A percentile compares a stretch with the other conserved stretches of the same genome.
phyloP scores from a whole-genome alignment of 495 filamentous ascomycete species.

The Polyplosphaeria fusca region DNA sequence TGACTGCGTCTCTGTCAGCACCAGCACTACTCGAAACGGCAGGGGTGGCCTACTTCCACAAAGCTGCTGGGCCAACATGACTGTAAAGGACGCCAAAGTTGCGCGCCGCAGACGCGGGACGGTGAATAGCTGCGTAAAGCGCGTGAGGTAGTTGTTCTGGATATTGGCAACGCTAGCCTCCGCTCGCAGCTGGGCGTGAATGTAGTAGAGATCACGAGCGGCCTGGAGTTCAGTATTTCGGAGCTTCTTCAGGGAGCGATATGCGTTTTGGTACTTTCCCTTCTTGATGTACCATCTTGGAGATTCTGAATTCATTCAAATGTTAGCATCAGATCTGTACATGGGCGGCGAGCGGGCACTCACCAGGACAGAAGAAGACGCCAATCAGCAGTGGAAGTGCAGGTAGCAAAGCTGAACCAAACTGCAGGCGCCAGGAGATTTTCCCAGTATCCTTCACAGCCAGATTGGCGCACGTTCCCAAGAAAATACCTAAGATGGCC shows the following conservation, averaged over 20 bases:
- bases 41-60: slow-evolving; percentile 22
- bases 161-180: slow-evolving; percentile 51
- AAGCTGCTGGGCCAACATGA: slow-evolving; percentile 62
- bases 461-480: slow-evolving; percentile 67
- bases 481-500: too few relatives aligned
- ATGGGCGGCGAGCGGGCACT: not conserved
- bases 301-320: slow-evolving; percentile 46
- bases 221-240: slow-evolving; percentile 59
- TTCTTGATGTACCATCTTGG: slow-evolving; percentile 67
- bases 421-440: slow-evolving; percentile 72
- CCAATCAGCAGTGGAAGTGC: slow-evolving; percentile 63
- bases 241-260: slow-evolving; percentile 54
- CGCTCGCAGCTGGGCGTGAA: slow-evolving; percentile 57
- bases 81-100: slow-evolving; percentile 59
- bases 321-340: not conserved
- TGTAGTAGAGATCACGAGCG: slow-evolving; percentile 65
- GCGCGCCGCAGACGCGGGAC: slow-evolving; percentile 66
- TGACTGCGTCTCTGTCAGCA: slow-evolving; percentile 6
- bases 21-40: slow-evolving; percentile 32
- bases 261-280: slow-evolving; percentile 51
- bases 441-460: slow-evolving; percentile 54
- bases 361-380: slow-evolving; percentile 71
- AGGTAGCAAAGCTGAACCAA: slow-evolving; percentile 76
- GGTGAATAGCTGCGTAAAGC: slow-evolving; percentile 64
- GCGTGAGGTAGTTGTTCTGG: slow-evolving; percentile 52